phyloP scores from a whole-genome alignment of 495 filamentous ascomycete genomes.

The Daldinia grandis region DNA sequence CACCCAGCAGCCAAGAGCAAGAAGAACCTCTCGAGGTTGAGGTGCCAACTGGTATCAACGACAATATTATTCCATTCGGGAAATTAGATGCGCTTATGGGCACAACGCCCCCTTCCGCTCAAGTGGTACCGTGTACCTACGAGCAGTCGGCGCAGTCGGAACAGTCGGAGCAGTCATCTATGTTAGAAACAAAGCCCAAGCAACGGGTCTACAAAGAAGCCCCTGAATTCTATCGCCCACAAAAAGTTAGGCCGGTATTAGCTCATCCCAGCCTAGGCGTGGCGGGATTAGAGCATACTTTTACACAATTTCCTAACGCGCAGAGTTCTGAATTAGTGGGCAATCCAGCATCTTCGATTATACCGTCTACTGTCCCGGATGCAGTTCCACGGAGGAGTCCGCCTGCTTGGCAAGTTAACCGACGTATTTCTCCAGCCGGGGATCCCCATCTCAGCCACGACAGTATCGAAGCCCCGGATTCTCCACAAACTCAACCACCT shows the following conservation, averaged over 20 bases:
- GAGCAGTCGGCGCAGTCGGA: conserved; percentile 30
- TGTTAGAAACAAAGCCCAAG: conserved; percentile 1
- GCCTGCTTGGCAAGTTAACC: neutral
- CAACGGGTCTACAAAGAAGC: conserved; percentile 22
- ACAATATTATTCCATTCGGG: conserved; percentile 39
- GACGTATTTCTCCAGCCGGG: neutral
- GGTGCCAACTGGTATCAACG: conserved; percentile 59
- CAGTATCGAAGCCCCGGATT: neutral
- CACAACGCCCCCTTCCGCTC: conserved; percentile 53
- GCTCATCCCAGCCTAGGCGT: conserved; percentile 6
- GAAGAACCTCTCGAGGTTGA: conserved; percentile 65
- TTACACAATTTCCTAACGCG: neutral
- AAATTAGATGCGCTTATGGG: conserved; percentile 22
- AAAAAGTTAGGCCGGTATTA: conserved; percentile 1
- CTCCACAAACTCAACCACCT: conserved; percentile 6
- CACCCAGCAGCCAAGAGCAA: conserved; percentile 49
- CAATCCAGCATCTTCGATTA: conserved; percentile 34
- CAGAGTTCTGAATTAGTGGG: conserved; percentile 24
- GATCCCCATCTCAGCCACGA: neutral
- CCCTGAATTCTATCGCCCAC: conserved; percentile 29
- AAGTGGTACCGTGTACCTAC: conserved; percentile 51
- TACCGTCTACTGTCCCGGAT: conserved; percentile 40
- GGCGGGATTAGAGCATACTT: neutral
- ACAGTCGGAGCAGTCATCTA: conserved; percentile 19
- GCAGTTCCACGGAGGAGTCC: neutral